Conservation (phyloP, 2,329 filamentous ascomycete genomes). For the Penicillium sp. region DNA sequence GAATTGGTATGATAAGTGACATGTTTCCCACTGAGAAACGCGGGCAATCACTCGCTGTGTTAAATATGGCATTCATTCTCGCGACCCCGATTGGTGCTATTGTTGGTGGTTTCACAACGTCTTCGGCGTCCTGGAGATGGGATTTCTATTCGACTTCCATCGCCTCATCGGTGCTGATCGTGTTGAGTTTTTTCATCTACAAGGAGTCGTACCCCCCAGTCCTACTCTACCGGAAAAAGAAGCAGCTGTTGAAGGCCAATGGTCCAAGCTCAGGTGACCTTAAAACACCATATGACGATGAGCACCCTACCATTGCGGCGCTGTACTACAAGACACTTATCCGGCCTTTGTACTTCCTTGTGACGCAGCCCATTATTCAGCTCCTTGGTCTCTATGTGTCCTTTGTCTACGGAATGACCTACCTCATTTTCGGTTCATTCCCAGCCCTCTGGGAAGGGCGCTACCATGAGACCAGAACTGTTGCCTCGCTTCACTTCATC, state of each 20-base stretch:
- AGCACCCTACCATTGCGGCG: not conserved
- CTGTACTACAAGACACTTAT: constrained; percentile 39
- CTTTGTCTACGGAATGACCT: constrained; percentile 60
- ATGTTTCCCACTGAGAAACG: constrained; percentile 14
- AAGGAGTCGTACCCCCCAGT: constrained; percentile 10
- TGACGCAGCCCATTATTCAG: constrained; percentile 60
- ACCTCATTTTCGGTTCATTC: constrained; percentile 61
- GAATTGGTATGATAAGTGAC: constrained; percentile 13
- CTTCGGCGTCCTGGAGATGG: constrained; percentile 15
- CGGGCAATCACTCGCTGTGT: constrained; percentile 6
- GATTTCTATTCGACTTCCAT: constrained; percentile 14
- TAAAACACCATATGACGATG: constrained; percentile 4
- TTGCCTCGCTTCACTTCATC: constrained; percentile 61
- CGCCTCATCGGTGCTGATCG: not conserved
- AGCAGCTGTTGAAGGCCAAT: not conserved
- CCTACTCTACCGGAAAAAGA: constrained; percentile 4
- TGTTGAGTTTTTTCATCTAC: not conserved
- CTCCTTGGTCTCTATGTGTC: constrained; percentile 53
- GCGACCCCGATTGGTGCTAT: constrained; percentile 12
- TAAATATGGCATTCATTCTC: constrained; percentile 9
- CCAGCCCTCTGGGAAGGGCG: constrained; percentile 53
- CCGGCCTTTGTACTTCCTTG: constrained; percentile 55
- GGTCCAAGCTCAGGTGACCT: not conserved
- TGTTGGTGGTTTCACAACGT: constrained; percentile 11
- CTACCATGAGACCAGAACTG: constrained; percentile 55